These are phyloP conservation scores for Apophysomyces elegans DNA, from an alignment of 371 early-diverging fungal genomes.

Conservation along the genomic window DNA sequence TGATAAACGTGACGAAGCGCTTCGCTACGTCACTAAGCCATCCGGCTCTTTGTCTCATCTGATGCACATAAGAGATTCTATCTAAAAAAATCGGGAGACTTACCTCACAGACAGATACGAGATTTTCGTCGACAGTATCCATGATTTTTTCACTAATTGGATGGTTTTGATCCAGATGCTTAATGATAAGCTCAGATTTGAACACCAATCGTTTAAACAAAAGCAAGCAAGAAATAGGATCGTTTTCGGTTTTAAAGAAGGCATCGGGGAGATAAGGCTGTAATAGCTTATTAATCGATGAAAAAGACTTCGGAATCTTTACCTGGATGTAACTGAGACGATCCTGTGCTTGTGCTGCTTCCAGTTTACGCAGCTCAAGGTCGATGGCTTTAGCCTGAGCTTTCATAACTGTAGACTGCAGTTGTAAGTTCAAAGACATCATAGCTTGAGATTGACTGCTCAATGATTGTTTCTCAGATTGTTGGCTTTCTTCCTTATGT, in stretches of 20 bases:
- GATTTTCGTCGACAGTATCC: slow-evolving; percentile 53
- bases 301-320: background rate
- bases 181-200: slow-evolving; percentile 78
- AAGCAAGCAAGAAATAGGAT: slow-evolving; percentile 75
- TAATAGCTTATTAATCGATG: slow-evolving; percentile 23
- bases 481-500: slow-evolving; percentile 63
- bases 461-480: slow-evolving; percentile 52
- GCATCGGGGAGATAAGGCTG: slow-evolving; percentile 85
- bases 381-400: slow-evolving; percentile 89
- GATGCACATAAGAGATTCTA: background rate
- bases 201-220: slow-evolving; percentile 80
- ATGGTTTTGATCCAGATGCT: slow-evolving; percentile 76
- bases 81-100: background rate
- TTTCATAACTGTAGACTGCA: slow-evolving; percentile 83
- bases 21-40: slow-evolving; percentile 70
- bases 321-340: slow-evolving; percentile 67
- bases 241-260: slow-evolving; percentile 82
- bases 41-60: slow-evolving; percentile 71
- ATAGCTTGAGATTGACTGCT: slow-evolving; percentile 83
- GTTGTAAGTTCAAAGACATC: slow-evolving; percentile 80
- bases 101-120: slow-evolving; percentile 65
- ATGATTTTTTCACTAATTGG: slow-evolving; percentile 62
- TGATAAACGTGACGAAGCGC: slow-evolving; percentile 72
- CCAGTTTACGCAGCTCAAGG: slow-evolving; percentile 85
- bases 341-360: slow-evolving; percentile 81